A percentile compares a stretch with the other conserved stretches of the same genome.
phyloP scores from a whole-genome alignment of 2,329 filamentous ascomycete genomes.

The Sarocladium brachiariae region DNA sequence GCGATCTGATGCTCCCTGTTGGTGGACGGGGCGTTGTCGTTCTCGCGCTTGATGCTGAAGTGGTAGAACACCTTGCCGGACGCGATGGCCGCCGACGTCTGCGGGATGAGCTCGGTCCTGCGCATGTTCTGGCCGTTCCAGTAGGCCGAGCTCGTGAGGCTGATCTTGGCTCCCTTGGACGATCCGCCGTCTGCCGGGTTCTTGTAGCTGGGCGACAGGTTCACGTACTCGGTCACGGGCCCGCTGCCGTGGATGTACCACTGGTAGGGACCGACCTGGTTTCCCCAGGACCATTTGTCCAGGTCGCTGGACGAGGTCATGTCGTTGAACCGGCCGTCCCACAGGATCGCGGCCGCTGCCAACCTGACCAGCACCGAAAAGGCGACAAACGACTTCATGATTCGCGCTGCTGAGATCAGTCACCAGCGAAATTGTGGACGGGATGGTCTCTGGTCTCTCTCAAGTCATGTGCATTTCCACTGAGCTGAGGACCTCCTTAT shows the following conservation, averaged over 20 bases:
- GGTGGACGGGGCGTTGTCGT: slow-evolving; percentile 52
- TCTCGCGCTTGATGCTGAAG: slow-evolving; percentile 57
- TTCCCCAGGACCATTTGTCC: slow-evolving; percentile 58
- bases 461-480: too few species aligned
- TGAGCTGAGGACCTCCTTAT: too few species aligned
- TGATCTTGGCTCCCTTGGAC: slow-evolving; percentile 61
- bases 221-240: slow-evolving; percentile 51
- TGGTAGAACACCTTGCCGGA: slow-evolving; percentile 65
- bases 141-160: slow-evolving; percentile 55
- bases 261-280: slow-evolving; percentile 63
- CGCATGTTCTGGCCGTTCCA: slow-evolving; percentile 71
- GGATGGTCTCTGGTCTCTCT: too few species aligned
- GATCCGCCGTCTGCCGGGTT: slow-evolving; percentile 57
- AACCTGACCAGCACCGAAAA: slow-evolving; percentile 5
- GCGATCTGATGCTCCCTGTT: slow-evolving; percentile 60
- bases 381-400: slow-evolving; percentile 10
- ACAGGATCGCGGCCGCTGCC: slow-evolving; percentile 32
- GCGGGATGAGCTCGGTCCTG: slow-evolving; percentile 66
- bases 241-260: slow-evolving; percentile 68
- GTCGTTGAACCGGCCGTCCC: slow-evolving; percentile 62
- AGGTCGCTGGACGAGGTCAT: slow-evolving; percentile 47
- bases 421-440: too few species aligned
- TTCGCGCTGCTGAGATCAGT: too few species aligned
- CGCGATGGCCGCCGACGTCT: slow-evolving; percentile 59
- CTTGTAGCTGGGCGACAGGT: slow-evolving; percentile 53